Conservation (phyloP, 1,139 yeast species). For the Sporopachydermia cereana region DNA sequence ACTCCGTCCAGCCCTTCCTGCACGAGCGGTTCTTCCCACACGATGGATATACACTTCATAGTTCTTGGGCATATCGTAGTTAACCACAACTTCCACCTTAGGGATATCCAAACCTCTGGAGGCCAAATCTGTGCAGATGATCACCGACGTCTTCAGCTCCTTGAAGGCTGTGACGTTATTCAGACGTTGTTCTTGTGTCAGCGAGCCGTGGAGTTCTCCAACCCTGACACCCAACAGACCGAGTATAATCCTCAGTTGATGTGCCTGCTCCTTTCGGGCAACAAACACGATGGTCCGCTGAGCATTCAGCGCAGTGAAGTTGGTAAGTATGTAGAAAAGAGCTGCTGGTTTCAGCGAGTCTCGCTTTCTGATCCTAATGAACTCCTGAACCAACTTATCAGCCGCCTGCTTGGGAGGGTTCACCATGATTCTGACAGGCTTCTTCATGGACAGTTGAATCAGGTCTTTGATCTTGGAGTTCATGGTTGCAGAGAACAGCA, state of each 20-base stretch:
- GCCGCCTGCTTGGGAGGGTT: slow-evolving; percentile 96
- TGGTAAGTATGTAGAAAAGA: slow-evolving; percentile 56
- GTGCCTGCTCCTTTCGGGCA: slow-evolving; percentile 84
- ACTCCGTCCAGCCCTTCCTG: slow-evolving; percentile 91
- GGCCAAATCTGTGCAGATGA: slow-evolving; percentile 94
- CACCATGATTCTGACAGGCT: slow-evolving; percentile 90
- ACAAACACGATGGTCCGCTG: slow-evolving; percentile 82
- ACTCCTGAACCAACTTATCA: slow-evolving; percentile 75
- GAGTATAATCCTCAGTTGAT: slow-evolving; percentile 67
- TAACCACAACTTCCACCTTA: slow-evolving; percentile 85
- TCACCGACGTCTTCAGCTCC: slow-evolving; percentile 68
- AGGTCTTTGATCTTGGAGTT: slow-evolving; percentile 82
- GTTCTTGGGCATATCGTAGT: slow-evolving; percentile 91
- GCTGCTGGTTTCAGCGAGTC: slow-evolving; percentile 77
- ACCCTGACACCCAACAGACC: slow-evolving; percentile 83
- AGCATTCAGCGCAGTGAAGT: slow-evolving; percentile 47
- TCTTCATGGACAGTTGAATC: slow-evolving; percentile 74
- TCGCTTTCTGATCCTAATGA: slow-evolving; percentile 86
- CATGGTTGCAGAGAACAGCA: slow-evolving; percentile 96
- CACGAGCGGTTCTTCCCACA: slow-evolving; percentile 99
- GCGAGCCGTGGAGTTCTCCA: slow-evolving; percentile 88
- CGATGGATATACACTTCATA: slow-evolving; percentile 89
- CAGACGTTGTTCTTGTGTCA: slow-evolving; percentile 92
- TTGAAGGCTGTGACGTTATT: slow-evolving; percentile 74
- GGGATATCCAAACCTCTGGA: slow-evolving; percentile 99